phyloP scores from a whole-genome alignment of 2,329 filamentous ascomycete genomes.

The Phialophora expanda region DNA sequence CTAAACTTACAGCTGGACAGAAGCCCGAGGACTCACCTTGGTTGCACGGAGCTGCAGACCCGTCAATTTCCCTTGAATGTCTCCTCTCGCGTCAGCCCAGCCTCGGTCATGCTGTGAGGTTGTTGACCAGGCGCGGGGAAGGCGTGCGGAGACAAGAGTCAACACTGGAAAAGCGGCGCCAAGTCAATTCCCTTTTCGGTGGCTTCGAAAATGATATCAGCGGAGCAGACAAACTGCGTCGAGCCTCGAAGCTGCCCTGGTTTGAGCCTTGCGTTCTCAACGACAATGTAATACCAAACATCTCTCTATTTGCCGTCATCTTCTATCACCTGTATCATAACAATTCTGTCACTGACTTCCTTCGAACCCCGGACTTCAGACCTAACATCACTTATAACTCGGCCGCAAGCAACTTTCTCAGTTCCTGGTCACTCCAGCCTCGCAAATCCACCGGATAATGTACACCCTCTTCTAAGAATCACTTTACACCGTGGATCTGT shows the following conservation, averaged over 20 bases:
- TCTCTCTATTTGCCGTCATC: neutral
- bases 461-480: neutral
- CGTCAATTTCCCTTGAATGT: neutral
- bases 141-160: neutral
- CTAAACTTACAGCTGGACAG: neutral
- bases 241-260: slow-evolving; percentile 8
- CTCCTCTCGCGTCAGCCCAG: neutral
- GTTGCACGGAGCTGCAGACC: neutral
- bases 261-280: slow-evolving; percentile 6
- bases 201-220: slow-evolving; percentile 3
- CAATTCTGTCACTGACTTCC: neutral
- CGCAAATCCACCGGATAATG: slow-evolving; percentile 2
- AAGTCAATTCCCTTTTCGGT: neutral
- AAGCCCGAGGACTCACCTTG: neutral
- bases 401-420: neutral
- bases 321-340: neutral
- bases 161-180: neutral
- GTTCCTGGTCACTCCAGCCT: slow-evolving; percentile 3
- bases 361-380: neutral
- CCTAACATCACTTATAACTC: neutral
- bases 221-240: neutral
- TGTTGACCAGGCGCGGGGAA: neutral
- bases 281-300: slow-evolving; percentile 17
- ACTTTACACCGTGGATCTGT: neutral
- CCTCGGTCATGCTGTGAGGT: neutral